A percentile compares a stretch with the other conserved stretches of the same genome.
These are phyloP conservation scores for Magnaporthiopsis rhizophila DNA, from an alignment of 2,329 filamentous ascomycete species.

Conservation along the genomic window DNA sequence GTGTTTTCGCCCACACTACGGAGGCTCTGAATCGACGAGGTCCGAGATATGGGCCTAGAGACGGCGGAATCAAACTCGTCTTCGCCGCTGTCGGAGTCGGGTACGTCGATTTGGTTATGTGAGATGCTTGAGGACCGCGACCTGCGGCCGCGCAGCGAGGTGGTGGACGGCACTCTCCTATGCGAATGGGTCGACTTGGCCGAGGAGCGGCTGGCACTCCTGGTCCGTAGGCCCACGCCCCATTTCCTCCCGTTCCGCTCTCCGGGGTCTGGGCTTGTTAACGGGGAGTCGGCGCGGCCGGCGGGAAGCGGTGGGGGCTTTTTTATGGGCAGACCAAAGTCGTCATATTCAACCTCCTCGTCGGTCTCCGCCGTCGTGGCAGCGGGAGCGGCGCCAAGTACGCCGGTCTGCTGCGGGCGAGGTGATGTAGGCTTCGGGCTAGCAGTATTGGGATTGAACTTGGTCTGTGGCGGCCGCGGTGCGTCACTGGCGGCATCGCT, in stretches of 20 bases:
- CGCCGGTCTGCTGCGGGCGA: conserved; percentile 15
- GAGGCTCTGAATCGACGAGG: not conserved
- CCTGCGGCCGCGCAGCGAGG: not conserved
- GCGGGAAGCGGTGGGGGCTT: conserved; percentile 20
- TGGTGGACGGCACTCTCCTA: conserved; percentile 12
- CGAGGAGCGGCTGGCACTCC: conserved; percentile 11
- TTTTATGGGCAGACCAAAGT: conserved; percentile 62
- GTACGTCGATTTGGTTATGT: conserved; percentile 3
- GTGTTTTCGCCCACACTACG: conserved; percentile 15
- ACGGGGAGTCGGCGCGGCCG: not conserved
- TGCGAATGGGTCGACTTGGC: conserved; percentile 2
- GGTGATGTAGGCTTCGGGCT: not conserved
- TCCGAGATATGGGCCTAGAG: conserved; percentile 16
- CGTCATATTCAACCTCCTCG: conserved; percentile 47
- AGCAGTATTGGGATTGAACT: not conserved
- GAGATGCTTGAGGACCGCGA: conserved; percentile 5
- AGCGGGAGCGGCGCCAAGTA: conserved; percentile 12
- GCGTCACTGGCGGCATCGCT: not conserved
- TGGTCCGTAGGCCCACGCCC: conserved; percentile 9
- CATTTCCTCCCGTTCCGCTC: conserved; percentile 9
- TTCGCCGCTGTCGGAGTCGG: conserved; percentile 19
- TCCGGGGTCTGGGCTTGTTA: conserved; percentile 5
- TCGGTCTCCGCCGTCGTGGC: conserved; percentile 21
- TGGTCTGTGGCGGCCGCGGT: not conserved
- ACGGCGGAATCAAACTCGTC: conserved; percentile 20